Evolutionary conservation across 2,329 filamentous ascomycete genomes (phyloP), one percentile per base, ranked within the genome.

Genomic region (Penicillium thymicola): DNA sequence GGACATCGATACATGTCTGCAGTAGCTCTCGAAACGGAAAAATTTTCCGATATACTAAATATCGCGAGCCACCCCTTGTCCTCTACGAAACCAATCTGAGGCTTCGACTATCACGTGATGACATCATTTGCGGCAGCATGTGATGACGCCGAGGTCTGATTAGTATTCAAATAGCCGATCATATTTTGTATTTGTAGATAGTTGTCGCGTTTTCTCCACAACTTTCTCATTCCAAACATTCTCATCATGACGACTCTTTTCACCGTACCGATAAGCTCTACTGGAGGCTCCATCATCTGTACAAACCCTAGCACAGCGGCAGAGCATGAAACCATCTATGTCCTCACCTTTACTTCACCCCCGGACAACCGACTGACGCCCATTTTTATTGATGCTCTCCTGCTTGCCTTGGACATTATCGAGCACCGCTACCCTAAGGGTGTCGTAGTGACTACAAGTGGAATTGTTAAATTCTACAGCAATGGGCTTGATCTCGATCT

Each of bases 401-500:
- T 89, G 32, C 77, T 86, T 11, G 87, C 89, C 4, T 84, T 94
- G 59, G 89, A 94, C 75, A 85, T 90, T 23, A 76, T 94, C 67
- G 87, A 92, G 72, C 82, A 85, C 57, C 81, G 80, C 52, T 80
- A 88, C 66, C 79, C 83, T 0, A 82, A 82, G n/a, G 90, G 90
- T 51, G 89, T 92, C 6, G 80, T 94, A 14, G 78, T 92, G 57
- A 93, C 89, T 5, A 93, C 89, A 0, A 89, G 86, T 41, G 83
- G 81, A 46, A 88, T 92, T 57, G 71, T 78, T 50, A 94, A 94
- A 70, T 93, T 93, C 79, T 94, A 89, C 77, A 87, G 83, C 72
- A 93, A 93, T 75, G 90, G 90, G 0, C 81, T 94, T n/a, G 89
- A 94, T 71, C 82, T 92, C 14, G 80, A 85, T 38, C 83, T 89